Evolutionary conservation across 2,329 filamentous ascomycete species (phyloP).

Genomic region (Aureobasidium sp.): DNA sequence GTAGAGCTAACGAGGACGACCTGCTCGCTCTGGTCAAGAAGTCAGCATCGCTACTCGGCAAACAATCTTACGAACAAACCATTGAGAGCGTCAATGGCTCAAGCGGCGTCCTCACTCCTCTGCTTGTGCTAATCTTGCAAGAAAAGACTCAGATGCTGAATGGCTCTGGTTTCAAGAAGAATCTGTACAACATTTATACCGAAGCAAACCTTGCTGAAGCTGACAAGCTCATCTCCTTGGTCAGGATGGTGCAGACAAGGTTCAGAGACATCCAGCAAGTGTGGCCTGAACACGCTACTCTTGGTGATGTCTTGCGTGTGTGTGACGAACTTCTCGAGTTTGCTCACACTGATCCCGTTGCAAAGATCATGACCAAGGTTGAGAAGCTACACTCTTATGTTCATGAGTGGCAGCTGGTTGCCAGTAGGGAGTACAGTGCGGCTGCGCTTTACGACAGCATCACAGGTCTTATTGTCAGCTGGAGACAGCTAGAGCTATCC

Average conservation of each 20-base stretch:
- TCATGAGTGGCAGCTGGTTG: constrained; percentile 93
- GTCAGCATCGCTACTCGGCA: constrained; percentile 7
- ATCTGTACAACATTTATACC: constrained; percentile 78
- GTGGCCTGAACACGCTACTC: constrained; percentile 69
- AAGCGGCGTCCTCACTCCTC: constrained; percentile 3
- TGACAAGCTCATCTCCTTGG: constrained; percentile 62
- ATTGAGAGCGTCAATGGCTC: not conserved
- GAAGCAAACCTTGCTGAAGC: constrained; percentile 71
- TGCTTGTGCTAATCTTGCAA: constrained; percentile 30
- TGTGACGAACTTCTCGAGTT: constrained; percentile 72
- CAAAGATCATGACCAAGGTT: constrained; percentile 74
- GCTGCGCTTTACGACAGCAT: constrained; percentile 65
- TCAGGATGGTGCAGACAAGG: constrained; percentile 61
- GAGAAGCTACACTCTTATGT: constrained; percentile 82
- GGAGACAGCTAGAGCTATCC: constrained; percentile 83
- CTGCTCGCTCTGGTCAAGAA: constrained; percentile 21
- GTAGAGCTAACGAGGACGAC: constrained; percentile 4
- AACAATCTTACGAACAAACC: not conserved
- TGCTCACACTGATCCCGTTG: constrained; percentile 73
- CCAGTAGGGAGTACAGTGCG: constrained; percentile 70
- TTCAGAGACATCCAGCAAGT: constrained; percentile 61
- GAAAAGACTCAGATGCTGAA: constrained; percentile 25
- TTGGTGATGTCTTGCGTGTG: constrained; percentile 68
- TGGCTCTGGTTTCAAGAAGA: constrained; percentile 16
- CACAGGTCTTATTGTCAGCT: constrained; percentile 74